Evolutionary conservation across 805 yeast species (phyloP), one percentile per base, ranked within the genome.

Genomic region (Yamadazyma olivae): DNA sequence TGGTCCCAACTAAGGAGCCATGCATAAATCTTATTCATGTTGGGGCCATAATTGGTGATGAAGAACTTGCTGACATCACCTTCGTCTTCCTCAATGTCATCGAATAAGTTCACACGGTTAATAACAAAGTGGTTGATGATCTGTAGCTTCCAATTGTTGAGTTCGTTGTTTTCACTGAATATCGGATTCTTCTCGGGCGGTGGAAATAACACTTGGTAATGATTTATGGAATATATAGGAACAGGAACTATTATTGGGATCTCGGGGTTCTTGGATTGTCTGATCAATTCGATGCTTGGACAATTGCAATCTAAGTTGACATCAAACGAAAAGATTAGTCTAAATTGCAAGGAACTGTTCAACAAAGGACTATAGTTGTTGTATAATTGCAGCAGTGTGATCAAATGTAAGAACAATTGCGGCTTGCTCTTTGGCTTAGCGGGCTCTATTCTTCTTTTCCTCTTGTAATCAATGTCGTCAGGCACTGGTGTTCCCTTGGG

Each of bases 281-380:
- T 38, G 13, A 67, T 45, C 32, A 65, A 44, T 21, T 65, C 68
- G 6, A 67, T 47, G 23, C 66, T 59, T 6, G 72, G 70, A 29
- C 57, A 54, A 6, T 53, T 39, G 6, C 50, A 40, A 39, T 66
- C 69, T 17, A 67, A 36, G 9, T 48, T 47, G 3, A 47, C 34
- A 34, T 67, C 72, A 44, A 67, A 66, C 2, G 71, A 58, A 30
- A 67, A 53, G 13, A 67, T 57, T 35, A 60, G 30, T 39, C 58
- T 56, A 39, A 58, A 58, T 16, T 40, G 40, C 9, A 48, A 40
- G 13, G 45, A 41, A 5, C 44, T 43, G 20, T 33, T 48, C 4
- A 51, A 46, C 6, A 52, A 39, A 2, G 55, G 45, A 7, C 51
- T 42, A 39, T 48, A 59, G 39, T 61, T 57, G 38, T 59, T 63